Base-by-base conservation (phyloP, 1,284 basidiomycete species). In the Apiotrichum domesticum region DNA sequence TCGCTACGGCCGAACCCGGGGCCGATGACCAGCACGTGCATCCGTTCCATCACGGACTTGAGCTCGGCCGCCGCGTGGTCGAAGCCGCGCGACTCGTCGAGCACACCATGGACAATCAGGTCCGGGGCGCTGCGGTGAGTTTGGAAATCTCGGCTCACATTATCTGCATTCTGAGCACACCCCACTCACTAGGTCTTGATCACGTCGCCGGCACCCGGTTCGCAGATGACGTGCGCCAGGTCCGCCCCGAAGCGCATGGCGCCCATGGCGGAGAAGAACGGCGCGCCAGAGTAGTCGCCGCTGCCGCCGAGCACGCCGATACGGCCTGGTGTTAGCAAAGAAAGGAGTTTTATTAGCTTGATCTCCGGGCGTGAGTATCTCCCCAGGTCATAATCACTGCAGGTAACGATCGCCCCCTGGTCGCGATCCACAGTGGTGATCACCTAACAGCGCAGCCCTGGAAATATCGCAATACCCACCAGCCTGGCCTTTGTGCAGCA, bases 161-260 rank as follows among this genome's bases (percentile, higher is more conserved):
- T 52, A 40, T 39, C 37, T 39, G 37, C 37, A 8, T 39, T 39
- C 7, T 8, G 37, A 39, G 7, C 37, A 21, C 45, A 34, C 34
- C 13, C 29, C 45, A 59, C 73, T 50, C 43, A 73, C 73, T 97
- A 98, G 0, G 90, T 87, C 79, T 98, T 98, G 81, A 98, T 98
- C 29, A 92, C 87, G 2, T 82, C 82, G 34, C 89, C 89, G 2
- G 92, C 91, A 1, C 84, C 84, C 0, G 95, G 95, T 10, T 93
- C 87, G 77, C 95, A 98, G 53, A 98, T 94, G 54, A 98, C 92
- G 80, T 98, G 94, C 32, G 92, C 91, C 45, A 98, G 82, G 74
- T 98, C 95, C 52, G 87, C 88, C 35, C 94, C 95, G 69, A 93
- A 82, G 62, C 90, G 83, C 64, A 93, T 81, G 0, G 91, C 87